Evolutionary conservation across 1,139 yeast genomes (phyloP), one percentile per base, ranked within the genome.

Genomic region (Taiozyma sp.): DNA sequence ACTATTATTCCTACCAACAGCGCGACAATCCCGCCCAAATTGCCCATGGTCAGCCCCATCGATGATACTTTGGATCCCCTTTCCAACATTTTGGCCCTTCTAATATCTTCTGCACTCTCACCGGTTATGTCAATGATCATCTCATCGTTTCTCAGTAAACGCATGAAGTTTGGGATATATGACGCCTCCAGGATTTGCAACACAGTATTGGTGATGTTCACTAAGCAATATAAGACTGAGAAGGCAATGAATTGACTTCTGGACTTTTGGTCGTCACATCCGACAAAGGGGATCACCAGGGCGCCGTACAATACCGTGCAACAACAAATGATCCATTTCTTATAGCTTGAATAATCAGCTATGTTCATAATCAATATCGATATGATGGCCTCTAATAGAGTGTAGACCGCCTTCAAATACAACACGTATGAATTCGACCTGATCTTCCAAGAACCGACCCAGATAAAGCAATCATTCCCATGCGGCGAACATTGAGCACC

Each of bases 111-210:
- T 5, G 62, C 63, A 26, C 51, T 58, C 6, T 43, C 45, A 9
- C 13, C 11, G 1, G 22, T 32, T 10, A 16, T 30, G 37, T 34
- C 14, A 11, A 29, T 24, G 8, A 22, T 26, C 7, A 42, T 22
- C 14, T 26, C 47, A n/a, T 42, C 45, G 6, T 29, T 22, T 2
- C 42, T 54, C 13, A 53, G 59, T 1, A 71, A 69, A 48, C 75
- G 63, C 77, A 74, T 73, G 53, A 74, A 72, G 24, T 70, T 53
- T 3, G 78, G 79, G 45, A 74, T 72, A 50, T 73, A 74, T 0
- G 77, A 71, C 1, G 72, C 77, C 56, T 73, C 77, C 40, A 73
- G 51, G 24, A 73, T 71, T 56, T 73, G 75, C 53, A 73, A 69
- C 4, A 72, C 56, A 0, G 72, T 66, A 50, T 68, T 69, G 26